Evolutionary conservation across 208 protist species (phyloP), one percentile per base, ranked within the genome.

Genomic region (Crithidia fasciculata): DNA sequence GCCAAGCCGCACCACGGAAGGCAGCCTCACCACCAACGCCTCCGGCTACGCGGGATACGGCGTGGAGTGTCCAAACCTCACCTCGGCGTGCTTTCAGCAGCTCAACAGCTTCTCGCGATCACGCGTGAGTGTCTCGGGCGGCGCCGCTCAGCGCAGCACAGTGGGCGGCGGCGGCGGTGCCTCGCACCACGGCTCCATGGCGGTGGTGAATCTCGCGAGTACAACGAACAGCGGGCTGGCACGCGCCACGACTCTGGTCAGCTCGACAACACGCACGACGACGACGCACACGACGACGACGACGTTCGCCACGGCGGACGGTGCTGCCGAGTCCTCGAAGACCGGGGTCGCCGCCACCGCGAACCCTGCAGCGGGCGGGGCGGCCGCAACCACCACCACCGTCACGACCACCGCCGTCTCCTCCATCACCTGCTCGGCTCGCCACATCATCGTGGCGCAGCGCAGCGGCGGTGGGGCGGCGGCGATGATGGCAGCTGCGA

Each of bases 401-500:
- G 40, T 61, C 15, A 74, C 69, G 8, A 74, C 69, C 15, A 61
- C 69, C 39, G 71, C 71, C 18, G 63, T 52, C n/a, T 43, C 65
- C 28, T 68, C 72, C 15, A 43, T 50, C 28, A 49, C 43, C 19
- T 50, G 49, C 28, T 78, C 58, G 36, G 53, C 50, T 4, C 8
- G 39, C 43, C 47, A n/a, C 50, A 28, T 54, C 15, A 16, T 67
- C 43, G 19, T 56, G 7, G 36, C 65, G 39, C 64, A 40, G 50
- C n/a, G 10, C 4, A 49, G 19, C 16, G 39, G 40, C 13, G 40
- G 57, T 6, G 57, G 8, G 10, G 53, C 18, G 49, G 50, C 37
- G 40, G 40, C 28, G n/a, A 40, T 9, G 15, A 9, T 4, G 45
- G 47, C 41, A 15, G 18, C 8, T 59, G 55, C 28, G 28, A 28